A percentile compares a stretch with the other conserved stretches of the same genome.
Evolutionary conservation across 2,329 filamentous ascomycete genomes (phyloP).

Genomic region (Plectosphaerella plurivora): DNA sequence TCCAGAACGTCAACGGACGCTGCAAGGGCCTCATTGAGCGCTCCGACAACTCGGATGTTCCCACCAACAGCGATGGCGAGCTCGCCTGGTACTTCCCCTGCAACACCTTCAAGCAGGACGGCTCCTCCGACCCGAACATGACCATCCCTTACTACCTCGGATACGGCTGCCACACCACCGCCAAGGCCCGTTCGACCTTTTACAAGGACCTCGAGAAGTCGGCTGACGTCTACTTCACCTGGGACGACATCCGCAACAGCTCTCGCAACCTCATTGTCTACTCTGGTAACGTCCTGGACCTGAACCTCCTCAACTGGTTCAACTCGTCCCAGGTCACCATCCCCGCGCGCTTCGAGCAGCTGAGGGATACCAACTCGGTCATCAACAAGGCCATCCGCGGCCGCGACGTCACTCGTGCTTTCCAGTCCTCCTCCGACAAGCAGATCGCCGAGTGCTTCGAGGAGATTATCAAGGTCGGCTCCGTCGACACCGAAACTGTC

Average conservation of each 20-base stretch:
- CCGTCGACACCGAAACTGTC: conserved; percentile 91
- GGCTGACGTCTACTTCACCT: conserved; percentile 93
- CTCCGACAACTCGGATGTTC: conserved; percentile 68
- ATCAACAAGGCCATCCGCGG: conserved; percentile 66
- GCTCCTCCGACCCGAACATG: conserved; percentile 70
- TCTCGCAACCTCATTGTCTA: conserved; percentile 92
- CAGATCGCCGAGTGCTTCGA: conserved; percentile 80
- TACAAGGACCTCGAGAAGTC: conserved; percentile 63
- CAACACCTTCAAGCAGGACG: conserved; percentile 87
- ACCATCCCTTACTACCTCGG: conserved; percentile 75
- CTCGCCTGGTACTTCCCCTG: conserved; percentile 98
- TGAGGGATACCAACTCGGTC: conserved; percentile 62
- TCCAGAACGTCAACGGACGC: conserved; percentile 96
- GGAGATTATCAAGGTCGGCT: conserved; percentile 93
- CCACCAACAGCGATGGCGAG: conserved; percentile 66
- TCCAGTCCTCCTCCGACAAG: conserved; percentile 76
- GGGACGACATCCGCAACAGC: conserved; percentile 86
- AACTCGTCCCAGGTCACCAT: conserved; percentile 74
- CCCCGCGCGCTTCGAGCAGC: conserved; percentile 72
- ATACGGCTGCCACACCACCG: conserved; percentile 83
- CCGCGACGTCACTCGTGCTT: conserved; percentile 82
- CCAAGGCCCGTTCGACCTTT: conserved; percentile 64
- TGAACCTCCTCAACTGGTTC: conserved; percentile 87
- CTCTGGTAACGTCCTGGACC: conserved; percentile 86
- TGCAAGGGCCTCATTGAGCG: conserved; percentile 87